Evolutionary conservation across 2,329 filamentous ascomycete genomes (phyloP), one percentile per base, ranked within the genome.

Genomic region (Alternaria gansuensis): DNA sequence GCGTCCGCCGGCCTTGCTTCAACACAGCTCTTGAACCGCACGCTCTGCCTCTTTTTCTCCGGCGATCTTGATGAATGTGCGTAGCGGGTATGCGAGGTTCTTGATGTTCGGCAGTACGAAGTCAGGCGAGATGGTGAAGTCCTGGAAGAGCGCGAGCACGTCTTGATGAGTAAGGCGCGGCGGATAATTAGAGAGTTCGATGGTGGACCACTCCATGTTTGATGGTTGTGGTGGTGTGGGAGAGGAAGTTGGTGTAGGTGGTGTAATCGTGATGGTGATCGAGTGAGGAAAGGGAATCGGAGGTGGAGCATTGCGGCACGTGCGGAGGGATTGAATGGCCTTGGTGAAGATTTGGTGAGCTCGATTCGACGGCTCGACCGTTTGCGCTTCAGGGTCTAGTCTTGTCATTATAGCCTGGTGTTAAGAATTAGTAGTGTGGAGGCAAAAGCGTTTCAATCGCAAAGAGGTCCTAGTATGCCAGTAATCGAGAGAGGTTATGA

Each of bases 161-260:
- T 66, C 59, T 3, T 40, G 26, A 13, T 39, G 48, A 14, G 59
- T 55, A n/a, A 64, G 44, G 4, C 49, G 39, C 2, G 59, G 56
- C 10, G 64, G 51, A 39, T 60, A 64, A 31, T 60, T 59, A 3
- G 61, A 62, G 5, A 66, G 37, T 28, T 64, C 64, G 31, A 66
- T 49, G 3, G 56, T 52, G 37, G 43, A 23, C 24, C 61, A 52
- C 1, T 41, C 23, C 31, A 58, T 41, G n/a, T 24, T 36, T 17
- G 37, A 40, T 23, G 23, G 29, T 21, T 4, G 34, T 29, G 28
- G 21, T 21, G 17, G 24, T 43, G 11, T 28, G 6, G 34, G 26
- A 41, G 23, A 39, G 26, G 40, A 24, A 39, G 36, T 43, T 57
- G 11, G 52, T 11, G 28, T 48, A 4, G 44, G 44, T 9, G 44